phyloP scores from a whole-genome alignment of 1,139 yeast species.

The Yamadazyma trypodendri region DNA sequence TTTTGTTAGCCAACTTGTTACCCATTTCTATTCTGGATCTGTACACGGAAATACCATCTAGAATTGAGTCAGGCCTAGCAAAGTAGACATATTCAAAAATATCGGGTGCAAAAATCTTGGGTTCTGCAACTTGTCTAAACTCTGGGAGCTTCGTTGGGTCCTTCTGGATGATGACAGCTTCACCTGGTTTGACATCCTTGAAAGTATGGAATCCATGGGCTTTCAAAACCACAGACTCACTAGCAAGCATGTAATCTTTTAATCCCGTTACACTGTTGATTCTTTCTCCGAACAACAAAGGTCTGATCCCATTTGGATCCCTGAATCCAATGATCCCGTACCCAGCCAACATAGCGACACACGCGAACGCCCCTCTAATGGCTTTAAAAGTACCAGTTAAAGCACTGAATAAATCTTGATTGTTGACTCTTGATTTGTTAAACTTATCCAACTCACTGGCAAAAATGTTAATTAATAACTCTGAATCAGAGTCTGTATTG shows the following conservation, averaged over 20 bases:
- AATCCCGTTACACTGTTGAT: constrained; percentile 61
- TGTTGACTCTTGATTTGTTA: constrained; percentile 90
- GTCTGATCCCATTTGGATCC: constrained; percentile 96
- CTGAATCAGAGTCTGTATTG: constrained; percentile 95
- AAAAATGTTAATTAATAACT: constrained; percentile 80
- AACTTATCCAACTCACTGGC: constrained; percentile 90
- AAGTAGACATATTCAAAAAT: constrained; percentile 96
- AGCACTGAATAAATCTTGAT: constrained; percentile 84
- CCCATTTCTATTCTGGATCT: constrained; percentile 96
- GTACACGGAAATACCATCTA: constrained; percentile 94
- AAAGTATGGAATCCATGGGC: constrained; percentile 86
- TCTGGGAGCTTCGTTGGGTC: constrained; percentile 54
- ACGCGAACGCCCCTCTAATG: constrained; percentile 95
- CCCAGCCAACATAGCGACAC: constrained; percentile 94
- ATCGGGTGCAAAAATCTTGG: constrained; percentile 84
- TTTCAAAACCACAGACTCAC: constrained; percentile 90
- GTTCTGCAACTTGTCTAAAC: constrained; percentile 82
- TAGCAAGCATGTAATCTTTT: constrained; percentile 91
- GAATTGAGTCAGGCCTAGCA: constrained; percentile 95
- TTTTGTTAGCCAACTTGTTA: constrained; percentile 74
- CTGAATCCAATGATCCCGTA: constrained; percentile 94
- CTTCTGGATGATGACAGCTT: constrained; percentile 90
- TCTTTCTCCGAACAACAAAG: constrained; percentile 83
- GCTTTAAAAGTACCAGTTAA: constrained; percentile 74
- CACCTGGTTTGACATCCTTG: constrained; percentile 89